Evolutionary conservation across 371 early-diverging fungal genomes (phyloP).

Genomic region (Syncephalastrum monosporum): DNA sequence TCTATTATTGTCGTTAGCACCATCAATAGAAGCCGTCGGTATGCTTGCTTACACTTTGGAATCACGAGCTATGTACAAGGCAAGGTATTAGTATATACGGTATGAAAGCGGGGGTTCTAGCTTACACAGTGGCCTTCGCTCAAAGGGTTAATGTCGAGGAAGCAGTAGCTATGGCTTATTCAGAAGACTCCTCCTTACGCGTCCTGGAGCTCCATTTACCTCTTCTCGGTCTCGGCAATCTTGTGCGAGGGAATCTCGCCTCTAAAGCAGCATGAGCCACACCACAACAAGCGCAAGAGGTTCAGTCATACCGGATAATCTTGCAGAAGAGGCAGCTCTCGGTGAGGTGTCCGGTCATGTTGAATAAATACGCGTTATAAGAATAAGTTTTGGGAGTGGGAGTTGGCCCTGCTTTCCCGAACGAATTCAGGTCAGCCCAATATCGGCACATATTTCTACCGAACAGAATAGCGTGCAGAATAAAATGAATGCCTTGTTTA

Average conservation of each 20-base stretch:
- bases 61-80: slow-evolving; percentile 67
- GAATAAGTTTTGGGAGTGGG: too few species aligned
- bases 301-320: slow-evolving; percentile 61
- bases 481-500: too few species aligned
- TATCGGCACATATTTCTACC: too few species aligned
- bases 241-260: slow-evolving; percentile 85
- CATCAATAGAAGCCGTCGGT: background rate
- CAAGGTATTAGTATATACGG: background rate
- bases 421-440: too few species aligned
- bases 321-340: slow-evolving; percentile 88
- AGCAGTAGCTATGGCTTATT: slow-evolving; percentile 48
- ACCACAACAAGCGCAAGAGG: background rate
- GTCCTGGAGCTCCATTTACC: slow-evolving; percentile 27
- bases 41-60: slow-evolving; percentile 69
- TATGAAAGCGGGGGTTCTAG: slow-evolving; percentile 6
- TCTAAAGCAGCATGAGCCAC: slow-evolving; percentile 16
- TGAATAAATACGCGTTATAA: too few species aligned
- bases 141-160: slow-evolving; percentile 80
- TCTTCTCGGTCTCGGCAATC: slow-evolving; percentile 80
- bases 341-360: slow-evolving; percentile 24
- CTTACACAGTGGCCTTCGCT: slow-evolving; percentile 80
- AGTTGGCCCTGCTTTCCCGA: too few species aligned
- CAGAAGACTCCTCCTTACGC: background rate
- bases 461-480: too few species aligned
- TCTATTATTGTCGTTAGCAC: slow-evolving; percentile 41